Evolutionary conservation across 805 yeast genomes (phyloP).

Genomic region (Maudiozyma serrabonitensis): DNA sequence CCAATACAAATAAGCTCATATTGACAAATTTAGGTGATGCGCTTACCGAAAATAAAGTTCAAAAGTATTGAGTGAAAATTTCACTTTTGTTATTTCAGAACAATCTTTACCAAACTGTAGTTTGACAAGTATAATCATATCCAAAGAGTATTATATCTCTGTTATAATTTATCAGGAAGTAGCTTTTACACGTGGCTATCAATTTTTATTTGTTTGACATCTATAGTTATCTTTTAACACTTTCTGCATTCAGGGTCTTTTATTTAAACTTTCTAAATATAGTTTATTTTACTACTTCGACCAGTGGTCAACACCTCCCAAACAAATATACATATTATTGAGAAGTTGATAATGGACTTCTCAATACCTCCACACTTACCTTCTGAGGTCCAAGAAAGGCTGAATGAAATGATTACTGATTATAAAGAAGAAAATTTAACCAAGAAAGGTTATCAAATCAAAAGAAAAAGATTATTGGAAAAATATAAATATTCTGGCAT

Average conservation of each 20-base stretch:
- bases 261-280: no score
- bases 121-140: no score
- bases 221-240: no score
- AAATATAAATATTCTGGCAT: neutral
- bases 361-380: conserved; percentile 38
- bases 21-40: neutral
- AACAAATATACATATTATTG: neutral
- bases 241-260: no score
- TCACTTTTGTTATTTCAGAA: no score
- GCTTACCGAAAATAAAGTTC: neutral
- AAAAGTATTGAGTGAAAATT: neutral
- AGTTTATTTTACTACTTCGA: no score
- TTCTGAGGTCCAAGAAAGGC: conserved; percentile 27
- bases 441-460: conserved; percentile 59
- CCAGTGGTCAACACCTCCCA: no score
- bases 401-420: conserved; percentile 39
- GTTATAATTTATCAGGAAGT: no score
- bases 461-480: conserved; percentile 31
- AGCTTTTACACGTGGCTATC: no score
- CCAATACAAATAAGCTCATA: neutral
- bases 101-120: no score
- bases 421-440: conserved; percentile 63
- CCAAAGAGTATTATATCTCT: no score
- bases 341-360: conserved; percentile 33
- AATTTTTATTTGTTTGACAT: no score